These are phyloP conservation scores for Teunomyces stri DNA, from an alignment of 805 yeast genomes.

Conservation along the genomic window DNA sequence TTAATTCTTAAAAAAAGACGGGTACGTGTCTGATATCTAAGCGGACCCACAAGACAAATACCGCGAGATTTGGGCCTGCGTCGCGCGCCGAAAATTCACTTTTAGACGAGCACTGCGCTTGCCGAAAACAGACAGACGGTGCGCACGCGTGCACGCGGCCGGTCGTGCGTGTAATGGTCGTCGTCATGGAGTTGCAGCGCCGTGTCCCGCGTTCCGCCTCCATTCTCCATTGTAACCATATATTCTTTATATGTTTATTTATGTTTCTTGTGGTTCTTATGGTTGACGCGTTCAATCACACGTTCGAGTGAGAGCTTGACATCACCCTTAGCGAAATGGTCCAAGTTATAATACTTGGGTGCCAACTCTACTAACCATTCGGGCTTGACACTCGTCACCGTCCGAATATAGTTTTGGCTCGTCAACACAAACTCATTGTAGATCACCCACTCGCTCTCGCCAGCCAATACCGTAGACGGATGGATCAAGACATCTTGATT, in stretches of 20 bases:
- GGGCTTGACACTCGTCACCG: constrained; percentile 86
- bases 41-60: neutral
- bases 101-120: neutral
- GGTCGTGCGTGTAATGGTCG: too few relatives aligned
- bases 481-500: constrained; percentile 94
- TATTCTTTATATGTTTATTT: neutral
- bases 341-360: constrained; percentile 65
- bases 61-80: neutral
- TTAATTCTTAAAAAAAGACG: neutral
- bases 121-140: too few relatives aligned
- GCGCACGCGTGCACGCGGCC: too few relatives aligned
- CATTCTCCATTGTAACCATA: too few relatives aligned
- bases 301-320: constrained; percentile 68
- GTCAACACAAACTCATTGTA: constrained; percentile 96
- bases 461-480: constrained; percentile 88
- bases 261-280: neutral
- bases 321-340: constrained; percentile 66
- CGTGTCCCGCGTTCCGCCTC: too few relatives aligned
- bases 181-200: too few relatives aligned
- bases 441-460: constrained; percentile 88
- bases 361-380: constrained; percentile 89
- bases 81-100: neutral
- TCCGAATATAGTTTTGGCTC: constrained; percentile 88
- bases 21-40: constrained; percentile 1
- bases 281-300: constrained; percentile 25